These are phyloP conservation scores for Triticum dicoccoides DNA, from an alignment of 176 grass and related monocot genomes.

Conservation along the genomic window DNA sequence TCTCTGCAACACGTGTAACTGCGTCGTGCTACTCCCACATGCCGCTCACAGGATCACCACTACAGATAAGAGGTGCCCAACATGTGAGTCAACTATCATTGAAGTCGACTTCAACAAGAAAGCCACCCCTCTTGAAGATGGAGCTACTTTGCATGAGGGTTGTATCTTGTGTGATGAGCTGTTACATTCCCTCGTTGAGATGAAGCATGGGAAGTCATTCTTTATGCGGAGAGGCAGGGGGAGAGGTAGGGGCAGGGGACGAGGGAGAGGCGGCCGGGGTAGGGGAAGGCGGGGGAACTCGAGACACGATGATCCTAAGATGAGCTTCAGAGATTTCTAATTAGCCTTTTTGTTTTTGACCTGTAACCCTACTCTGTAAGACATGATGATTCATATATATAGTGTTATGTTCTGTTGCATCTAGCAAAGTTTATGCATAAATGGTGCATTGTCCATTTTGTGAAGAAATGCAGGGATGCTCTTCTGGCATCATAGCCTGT, in stretches of 20 bases:
- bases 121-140: slow-evolving; percentile 70
- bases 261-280: slow-evolving; percentile 47
- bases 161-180: slow-evolving; percentile 97
- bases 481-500: background rate
- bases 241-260: slow-evolving; percentile 58
- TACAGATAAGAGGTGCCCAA: slow-evolving; percentile 66
- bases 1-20: slow-evolving; percentile 91
- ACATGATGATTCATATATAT: background rate
- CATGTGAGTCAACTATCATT: slow-evolving; percentile 88
- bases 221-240: slow-evolving; percentile 59
- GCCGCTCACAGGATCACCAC: slow-evolving; percentile 75
- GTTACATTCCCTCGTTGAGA: slow-evolving; percentile 84
- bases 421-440: background rate
- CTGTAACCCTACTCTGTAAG: background rate
- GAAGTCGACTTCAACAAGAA: slow-evolving; percentile 99
- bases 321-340: slow-evolving; percentile 97
- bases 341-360: background rate
- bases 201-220: slow-evolving; percentile 90
- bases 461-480: too few species aligned
- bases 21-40: slow-evolving; percentile 74
- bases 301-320: slow-evolving; percentile 79
- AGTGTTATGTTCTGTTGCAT: background rate
- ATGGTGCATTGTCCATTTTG: background rate
- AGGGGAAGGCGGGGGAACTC: slow-evolving; percentile 50
- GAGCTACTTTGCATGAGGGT: slow-evolving; percentile 74